Percentiles rank a stretch among this genome's conserved stretches.
Conservation (phyloP, 192 early-diverging fungal genomes). For the Coemansia sp. region DNA sequence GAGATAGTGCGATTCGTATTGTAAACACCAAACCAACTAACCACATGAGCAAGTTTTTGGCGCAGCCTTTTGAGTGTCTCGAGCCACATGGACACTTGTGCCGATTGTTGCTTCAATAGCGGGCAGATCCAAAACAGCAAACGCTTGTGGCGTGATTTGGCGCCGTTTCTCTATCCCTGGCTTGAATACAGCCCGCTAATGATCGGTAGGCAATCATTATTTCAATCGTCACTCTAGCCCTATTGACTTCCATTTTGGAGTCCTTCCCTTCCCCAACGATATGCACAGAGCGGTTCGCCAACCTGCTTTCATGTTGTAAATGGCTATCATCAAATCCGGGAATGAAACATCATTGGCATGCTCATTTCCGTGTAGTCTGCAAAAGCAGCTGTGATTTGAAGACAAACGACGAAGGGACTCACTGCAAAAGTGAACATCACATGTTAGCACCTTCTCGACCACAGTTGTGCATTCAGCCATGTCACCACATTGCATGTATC, state of each 20-base stretch:
- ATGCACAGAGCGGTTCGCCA: not conserved
- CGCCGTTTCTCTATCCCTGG: not conserved
- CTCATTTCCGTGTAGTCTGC: not conserved
- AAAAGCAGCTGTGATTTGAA: not conserved
- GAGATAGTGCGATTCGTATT: not conserved
- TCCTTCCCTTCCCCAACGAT: not conserved
- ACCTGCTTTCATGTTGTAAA: not conserved
- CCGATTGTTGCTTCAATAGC: not conserved
- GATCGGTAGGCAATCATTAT: not conserved
- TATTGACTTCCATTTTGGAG: not conserved
- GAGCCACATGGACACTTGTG: not conserved
- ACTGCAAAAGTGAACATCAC: conserved; percentile 1
- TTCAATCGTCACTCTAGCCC: not conserved
- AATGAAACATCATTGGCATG: not conserved
- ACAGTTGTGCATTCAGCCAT: not conserved
- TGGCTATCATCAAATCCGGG: not conserved
- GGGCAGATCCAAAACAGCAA: not conserved
- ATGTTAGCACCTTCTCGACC: not conserved
- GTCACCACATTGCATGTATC: not conserved
- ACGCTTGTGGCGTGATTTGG: not conserved
- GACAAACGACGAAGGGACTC: not conserved
- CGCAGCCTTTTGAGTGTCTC: not conserved
- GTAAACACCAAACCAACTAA: not conserved
- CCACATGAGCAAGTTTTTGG: not conserved
- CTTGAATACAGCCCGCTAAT: not conserved